Conservation (phyloP, 495 filamentous ascomycete genomes). For the Hamigera avellanea region DNA sequence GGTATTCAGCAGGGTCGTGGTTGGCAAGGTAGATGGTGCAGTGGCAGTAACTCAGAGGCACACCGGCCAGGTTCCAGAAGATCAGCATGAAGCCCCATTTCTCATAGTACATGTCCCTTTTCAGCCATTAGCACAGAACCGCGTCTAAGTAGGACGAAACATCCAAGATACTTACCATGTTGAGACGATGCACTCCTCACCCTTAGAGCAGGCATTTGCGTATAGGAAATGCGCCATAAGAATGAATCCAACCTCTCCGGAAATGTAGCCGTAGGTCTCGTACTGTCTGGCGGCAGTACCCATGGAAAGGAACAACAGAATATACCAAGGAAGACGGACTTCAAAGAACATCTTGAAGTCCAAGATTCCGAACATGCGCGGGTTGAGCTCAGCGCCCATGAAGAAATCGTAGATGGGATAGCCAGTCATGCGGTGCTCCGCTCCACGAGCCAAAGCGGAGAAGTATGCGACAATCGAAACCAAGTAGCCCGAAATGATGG, state of each 20-base stretch:
- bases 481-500: constrained; percentile 76
- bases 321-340: constrained; percentile 94
- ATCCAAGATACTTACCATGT: constrained; percentile 53
- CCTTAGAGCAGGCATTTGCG: constrained; percentile 93
- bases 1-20: constrained; percentile 73
- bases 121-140: not conserved
- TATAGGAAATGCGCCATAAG: constrained; percentile 92
- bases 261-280: constrained; percentile 81
- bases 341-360: constrained; percentile 99
- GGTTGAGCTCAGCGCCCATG: constrained; percentile 97
- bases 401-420: constrained; percentile 93
- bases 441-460: constrained; percentile 68
- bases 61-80: constrained; percentile 98
- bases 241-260: constrained; percentile 78
- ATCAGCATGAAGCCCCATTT: constrained; percentile 99
- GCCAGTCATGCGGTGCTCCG: constrained; percentile 85
- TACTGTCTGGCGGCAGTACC: constrained; percentile 79
- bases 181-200: constrained; percentile 85
- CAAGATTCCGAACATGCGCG: constrained; percentile 81
- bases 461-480: constrained; percentile 76
- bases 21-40: constrained; percentile 89
- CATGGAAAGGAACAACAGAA: constrained; percentile 68
- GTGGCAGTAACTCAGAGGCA: constrained; percentile 94
- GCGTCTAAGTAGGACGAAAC: not conserved
- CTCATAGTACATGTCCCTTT: constrained; percentile 98